Percentiles rank a stretch among this genome's conserved stretches.
These are phyloP conservation scores for Nicotiana sylvestris DNA, from an alignment of 257 asterid genomes.

Conservation along the genomic window DNA sequence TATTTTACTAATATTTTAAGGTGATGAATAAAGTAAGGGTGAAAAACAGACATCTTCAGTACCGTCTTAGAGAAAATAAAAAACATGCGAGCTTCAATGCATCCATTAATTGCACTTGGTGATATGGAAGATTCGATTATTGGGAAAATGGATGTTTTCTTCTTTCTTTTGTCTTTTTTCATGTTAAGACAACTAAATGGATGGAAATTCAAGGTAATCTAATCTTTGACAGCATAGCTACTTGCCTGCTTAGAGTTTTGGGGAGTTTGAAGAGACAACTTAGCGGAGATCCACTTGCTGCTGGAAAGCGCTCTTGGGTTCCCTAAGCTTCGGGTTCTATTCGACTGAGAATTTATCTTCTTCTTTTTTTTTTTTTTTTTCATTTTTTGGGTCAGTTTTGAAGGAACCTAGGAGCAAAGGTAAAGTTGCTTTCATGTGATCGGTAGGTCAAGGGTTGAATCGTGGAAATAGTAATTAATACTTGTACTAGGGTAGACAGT, in stretches of 20 bases:
- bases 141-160: slow-evolving; percentile 67
- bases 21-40: slow-evolving; percentile 43
- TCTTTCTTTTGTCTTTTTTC: background rate
- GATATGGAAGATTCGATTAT: slow-evolving; percentile 91
- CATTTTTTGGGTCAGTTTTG: too few species aligned
- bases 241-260: background rate
- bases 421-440: too few species aligned
- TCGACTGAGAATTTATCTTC: too few species aligned
- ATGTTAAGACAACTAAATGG: slow-evolving; percentile 37
- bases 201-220: slow-evolving; percentile 24
- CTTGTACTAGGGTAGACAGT: too few species aligned
- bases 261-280: slow-evolving; percentile 2
- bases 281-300: slow-evolving; percentile 1
- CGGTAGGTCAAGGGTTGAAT: too few species aligned
- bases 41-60: slow-evolving; percentile 94
- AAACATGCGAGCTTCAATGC: slow-evolving; percentile 77
- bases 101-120: slow-evolving; percentile 78
- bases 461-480: too few species aligned
- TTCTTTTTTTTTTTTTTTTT: too few species aligned
- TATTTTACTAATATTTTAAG: background rate
- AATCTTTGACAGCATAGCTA: background rate
- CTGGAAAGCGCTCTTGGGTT: too few species aligned
- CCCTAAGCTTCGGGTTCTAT: too few species aligned
- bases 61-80: slow-evolving; percentile 79
- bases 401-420: too few species aligned